Evolutionary conservation across 495 filamentous ascomycete species (phyloP), one percentile per base, ranked within the genome.

Genomic region (Neurospora pannonica): DNA sequence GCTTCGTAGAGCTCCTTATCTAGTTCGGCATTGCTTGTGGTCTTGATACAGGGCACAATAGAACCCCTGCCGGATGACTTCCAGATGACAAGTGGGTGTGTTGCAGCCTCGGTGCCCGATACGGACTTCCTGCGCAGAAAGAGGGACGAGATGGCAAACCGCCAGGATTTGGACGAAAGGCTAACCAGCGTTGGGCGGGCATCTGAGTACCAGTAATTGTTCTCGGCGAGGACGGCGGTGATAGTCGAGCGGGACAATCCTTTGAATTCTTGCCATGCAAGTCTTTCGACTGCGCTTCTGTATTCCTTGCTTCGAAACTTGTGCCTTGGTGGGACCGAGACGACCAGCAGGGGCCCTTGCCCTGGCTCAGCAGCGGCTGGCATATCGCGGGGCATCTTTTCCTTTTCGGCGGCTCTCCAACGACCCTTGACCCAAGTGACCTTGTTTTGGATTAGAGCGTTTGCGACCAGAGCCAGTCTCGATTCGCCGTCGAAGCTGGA

Each of bases 201-300:
- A n/a, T 90, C 88, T 5, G 89, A 86, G 78, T 98, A 98, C 38
- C 90, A 94, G 81, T 92, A 92, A 80, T 99, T 99, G 77, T 88
- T 88, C 80, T 99, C 96, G 31, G 95, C 95, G 69, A 99, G 86
- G 3, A 99, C 94, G 9, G 91, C 95, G 48, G 93, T 90, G 76
- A 98, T 91, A 4, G 93, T 89, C 62, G 93, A 95, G 72, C 88
- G 89, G 40, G 91, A 91, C 15, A 98, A 84, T 28, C 88, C 89
- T 75, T 90, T 92, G 85, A 97, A 99, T 80, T 99, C 96, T 67
- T 93, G 92, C 77, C 84, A 86, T 17, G 86, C 87, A 42, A 86
- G 76, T 38, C 78, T 76, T 79, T 89, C 91, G 11, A 92, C 93
- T 10, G 93, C 91, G 71, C 84, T 81, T 79, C 90, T 93, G 84